Base-by-base conservation (phyloP, 768 basidiomycete genomes). In the Udeniomyces megalosporus region DNA sequence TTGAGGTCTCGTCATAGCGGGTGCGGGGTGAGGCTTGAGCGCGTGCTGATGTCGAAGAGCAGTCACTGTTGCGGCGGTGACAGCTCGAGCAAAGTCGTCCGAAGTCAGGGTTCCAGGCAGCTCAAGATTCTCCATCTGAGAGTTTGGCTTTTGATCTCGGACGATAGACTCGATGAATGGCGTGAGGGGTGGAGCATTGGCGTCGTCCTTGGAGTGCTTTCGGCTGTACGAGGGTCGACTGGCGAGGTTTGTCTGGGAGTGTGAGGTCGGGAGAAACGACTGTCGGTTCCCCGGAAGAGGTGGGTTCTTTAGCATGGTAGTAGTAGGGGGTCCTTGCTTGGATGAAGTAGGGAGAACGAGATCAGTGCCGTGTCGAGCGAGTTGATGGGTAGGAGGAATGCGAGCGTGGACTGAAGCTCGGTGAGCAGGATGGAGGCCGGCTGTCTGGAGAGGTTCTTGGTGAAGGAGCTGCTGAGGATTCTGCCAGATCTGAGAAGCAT, bases 401-500 rank as follows among this genome's bases (percentile, higher is more conserved):
- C 73, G 67, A 60, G 74, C 71, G 51, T 70, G 66, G 31, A 74
- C 53, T 2, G 72, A 68, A 2, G 71, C 57, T 35, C 72, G 71
- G 54, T 72, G 67, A 8, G 73, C 69, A 6, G 73, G 71, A 57
- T 73, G 71, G 31, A 73, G 61, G 38, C 51, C 51, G 32, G 29
- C 62, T 4, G 35, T 32, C 51, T 47, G 38, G 46, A 56, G 17
- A 34, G 31, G n/a, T 31, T 56, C 54, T 42, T 59, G 58, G 4
- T 65, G 58, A 31, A 65, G 67, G 44, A 28, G 66, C 58, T 32
- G 69, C 66, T 75, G 90, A 2, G 92, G 92, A 71, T 97, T 96
- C 71, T 97, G 91, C 95, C 95, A 99, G 68, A 99, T 99, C 71
- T 97, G 95, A 15, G 86, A 84, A 7, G 95, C 95, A 71, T 99